Conservation (phyloP, 78 protist species). For the Speleostelium caveatum region DNA sequence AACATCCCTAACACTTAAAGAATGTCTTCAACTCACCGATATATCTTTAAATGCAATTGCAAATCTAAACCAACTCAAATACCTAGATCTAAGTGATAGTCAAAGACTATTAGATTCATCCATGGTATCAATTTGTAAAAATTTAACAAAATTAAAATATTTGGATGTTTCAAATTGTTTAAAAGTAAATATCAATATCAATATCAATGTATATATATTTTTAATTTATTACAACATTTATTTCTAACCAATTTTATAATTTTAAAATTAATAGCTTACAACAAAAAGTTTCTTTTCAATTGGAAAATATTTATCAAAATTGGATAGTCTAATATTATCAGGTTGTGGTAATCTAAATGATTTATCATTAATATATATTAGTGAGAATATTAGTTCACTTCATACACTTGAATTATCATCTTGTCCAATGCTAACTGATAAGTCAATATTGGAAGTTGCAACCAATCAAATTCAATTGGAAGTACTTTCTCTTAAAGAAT, state of each 20-base stretch:
- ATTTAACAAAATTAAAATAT: neutral
- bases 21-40: slow-evolving; percentile 58
- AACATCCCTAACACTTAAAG: slow-evolving; percentile 28
- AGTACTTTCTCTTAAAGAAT: slow-evolving; percentile 26
- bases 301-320: slow-evolving; percentile 34
- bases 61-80: slow-evolving; percentile 11
- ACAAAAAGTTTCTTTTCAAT: slow-evolving; percentile 48
- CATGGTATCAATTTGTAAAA: slow-evolving; percentile 51
- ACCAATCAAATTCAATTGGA: slow-evolving; percentile 40
- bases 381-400: slow-evolving; percentile 29
- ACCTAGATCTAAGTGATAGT: slow-evolving; percentile 44
- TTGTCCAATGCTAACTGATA: slow-evolving; percentile 48
- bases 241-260: too few relatives aligned
- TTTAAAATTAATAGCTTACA: neutral
- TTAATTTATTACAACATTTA: too few relatives aligned
- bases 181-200: neutral
- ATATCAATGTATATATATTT: too few relatives aligned
- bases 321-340: neutral
- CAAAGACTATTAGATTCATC: slow-evolving; percentile 44
- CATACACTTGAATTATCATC: slow-evolving; percentile 2
- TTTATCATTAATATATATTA: slow-evolving; percentile 6
- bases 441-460: slow-evolving; percentile 12
- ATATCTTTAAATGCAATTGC: slow-evolving; percentile 24
- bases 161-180: slow-evolving; percentile 50
- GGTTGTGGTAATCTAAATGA: slow-evolving; percentile 57